These are phyloP conservation scores for Mycena latifolia DNA, from an alignment of 768 basidiomycete genomes.

Conservation along the genomic window DNA sequence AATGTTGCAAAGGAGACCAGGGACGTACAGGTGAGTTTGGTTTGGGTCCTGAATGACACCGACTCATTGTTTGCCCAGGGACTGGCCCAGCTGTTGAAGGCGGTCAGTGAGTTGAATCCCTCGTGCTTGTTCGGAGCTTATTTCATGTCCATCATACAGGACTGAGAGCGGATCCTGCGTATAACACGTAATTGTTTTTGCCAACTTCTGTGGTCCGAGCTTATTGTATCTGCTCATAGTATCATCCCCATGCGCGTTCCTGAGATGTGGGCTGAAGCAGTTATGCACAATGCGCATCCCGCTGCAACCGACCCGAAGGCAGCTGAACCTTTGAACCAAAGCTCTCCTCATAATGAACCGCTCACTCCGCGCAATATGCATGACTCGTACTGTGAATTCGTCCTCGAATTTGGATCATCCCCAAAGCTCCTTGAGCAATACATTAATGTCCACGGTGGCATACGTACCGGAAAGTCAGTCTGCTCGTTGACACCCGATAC, in stretches of 20 bases:
- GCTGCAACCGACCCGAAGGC: constrained; percentile 27
- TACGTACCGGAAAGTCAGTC: constrained; percentile 73
- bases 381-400: constrained; percentile 77
- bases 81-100: constrained; percentile 61
- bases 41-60: not conserved
- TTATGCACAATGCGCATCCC: constrained; percentile 49
- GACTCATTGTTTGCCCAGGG: constrained; percentile 41
- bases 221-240: constrained; percentile 44
- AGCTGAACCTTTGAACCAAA: constrained; percentile 12
- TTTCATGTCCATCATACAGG: constrained; percentile 47
- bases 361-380: constrained; percentile 69
- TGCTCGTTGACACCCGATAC: not conserved
- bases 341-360: constrained; percentile 34
- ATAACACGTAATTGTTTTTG: constrained; percentile 56
- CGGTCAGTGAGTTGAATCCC: constrained; percentile 62
- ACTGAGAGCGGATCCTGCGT: constrained; percentile 64
- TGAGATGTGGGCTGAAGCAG: constrained; percentile 69
- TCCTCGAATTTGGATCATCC: constrained; percentile 73
- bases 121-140: not conserved
- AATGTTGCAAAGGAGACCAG: constrained; percentile 63
- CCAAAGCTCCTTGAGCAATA: constrained; percentile 74
- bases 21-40: constrained; percentile 59
- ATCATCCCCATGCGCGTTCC: constrained; percentile 68
- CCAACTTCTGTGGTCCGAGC: not conserved
- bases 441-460: constrained; percentile 77